Base-by-base conservation (phyloP, 345 rosid species). In the Fremontodendron californicum region DNA sequence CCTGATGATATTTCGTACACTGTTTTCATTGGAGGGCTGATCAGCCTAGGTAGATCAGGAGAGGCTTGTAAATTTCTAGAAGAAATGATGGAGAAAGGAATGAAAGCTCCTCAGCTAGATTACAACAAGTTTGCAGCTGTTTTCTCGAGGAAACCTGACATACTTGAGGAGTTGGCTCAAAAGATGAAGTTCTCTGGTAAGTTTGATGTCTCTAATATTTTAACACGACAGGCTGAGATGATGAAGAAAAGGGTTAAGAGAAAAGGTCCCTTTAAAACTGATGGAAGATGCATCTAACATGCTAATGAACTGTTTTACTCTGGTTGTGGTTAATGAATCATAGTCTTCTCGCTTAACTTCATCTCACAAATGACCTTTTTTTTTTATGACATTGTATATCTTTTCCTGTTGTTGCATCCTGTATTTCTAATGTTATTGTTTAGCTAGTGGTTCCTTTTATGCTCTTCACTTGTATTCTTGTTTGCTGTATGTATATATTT, bases 61-160 rank as follows among this genome's bases (percentile, higher is more conserved):
- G 99, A 93, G 75, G 97, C 97, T 25, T 92, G 95, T 75, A 87
- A 84, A 61, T 88, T 82, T 78, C 73, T 96, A 72, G 95, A 89
- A 84, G 92, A 96, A 84, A 96, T 93, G 99, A 74, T 92, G 33
- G 94, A 83, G 71, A 93, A 90, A 85, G 98, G 95, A 78, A 91
- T 96, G 98, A 92, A 91, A 81, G 87, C 91, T 73, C 97, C 97
- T 61, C 89, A 85, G 75, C 91, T 93, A 16, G 99, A 96, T 87
- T 93, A 93, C 79, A 86, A 87, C 73, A 93, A 84, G 82, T 88
- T 93, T 78, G 91, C 87, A 18, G 91, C 93, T 73, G 97, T 90
- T 85, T 90, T 91, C 76, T 83, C 93, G 9, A 85, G 98, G 67
- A 88, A 84, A 46, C 89, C 93, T 0, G 89, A 85, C 72, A 82